phyloP scores from a whole-genome alignment of 2,329 filamentous ascomycete genomes.

The Exophiala oligosperma region DNA sequence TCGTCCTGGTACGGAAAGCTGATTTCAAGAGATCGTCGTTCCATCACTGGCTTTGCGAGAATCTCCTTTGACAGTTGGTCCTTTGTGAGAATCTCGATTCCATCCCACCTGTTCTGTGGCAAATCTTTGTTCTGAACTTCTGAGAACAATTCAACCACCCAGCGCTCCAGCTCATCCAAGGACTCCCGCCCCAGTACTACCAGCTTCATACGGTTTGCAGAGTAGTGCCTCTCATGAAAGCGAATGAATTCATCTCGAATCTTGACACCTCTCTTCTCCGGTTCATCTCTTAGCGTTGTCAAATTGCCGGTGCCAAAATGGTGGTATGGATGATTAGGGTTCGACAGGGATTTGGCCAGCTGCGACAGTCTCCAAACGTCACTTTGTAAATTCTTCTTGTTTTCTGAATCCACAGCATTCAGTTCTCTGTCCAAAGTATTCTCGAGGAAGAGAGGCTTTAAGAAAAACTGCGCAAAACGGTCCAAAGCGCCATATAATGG shows the following conservation, averaged over 20 bases:
- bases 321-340: conserved; percentile 82
- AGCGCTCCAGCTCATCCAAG: conserved; percentile 77
- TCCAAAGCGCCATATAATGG: conserved; percentile 81
- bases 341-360: conserved; percentile 83
- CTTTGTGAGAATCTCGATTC: conserved; percentile 55
- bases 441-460: conserved; percentile 80
- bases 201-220: conserved; percentile 90
- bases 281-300: conserved; percentile 79
- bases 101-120: conserved; percentile 66
- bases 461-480: conserved; percentile 91
- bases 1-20: conserved; percentile 86
- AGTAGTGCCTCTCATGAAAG: conserved; percentile 87
- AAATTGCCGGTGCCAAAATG: conserved; percentile 91
- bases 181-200: conserved; percentile 80
- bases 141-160: conserved; percentile 82
- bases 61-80: conserved; percentile 68
- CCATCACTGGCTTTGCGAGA: conserved; percentile 90
- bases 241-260: conserved; percentile 89
- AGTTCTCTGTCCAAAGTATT: conserved; percentile 85
- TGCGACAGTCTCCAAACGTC: conserved; percentile 87
- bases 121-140: conserved; percentile 80
- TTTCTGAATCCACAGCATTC: conserved; percentile 88
- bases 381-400: conserved; percentile 95
- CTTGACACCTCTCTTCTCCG: conserved; percentile 75
- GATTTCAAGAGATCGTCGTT: conserved; percentile 75